Percentiles rank a stretch among this genome's conserved stretches.
Conservation (phyloP, 768 basidiomycete genomes). For the Amanita rubescens region DNA sequence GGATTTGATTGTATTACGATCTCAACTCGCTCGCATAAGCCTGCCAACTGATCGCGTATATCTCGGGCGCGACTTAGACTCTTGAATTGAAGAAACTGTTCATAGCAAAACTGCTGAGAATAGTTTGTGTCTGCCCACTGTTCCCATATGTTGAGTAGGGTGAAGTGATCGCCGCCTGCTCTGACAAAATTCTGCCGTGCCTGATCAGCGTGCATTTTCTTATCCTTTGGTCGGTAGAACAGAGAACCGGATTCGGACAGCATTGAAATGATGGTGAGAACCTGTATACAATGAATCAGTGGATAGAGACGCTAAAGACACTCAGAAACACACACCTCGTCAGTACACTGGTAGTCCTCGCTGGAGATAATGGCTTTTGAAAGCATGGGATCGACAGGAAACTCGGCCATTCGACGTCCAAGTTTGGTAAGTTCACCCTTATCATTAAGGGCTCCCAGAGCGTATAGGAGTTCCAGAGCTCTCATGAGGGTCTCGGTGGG, state of each 20-base stretch:
- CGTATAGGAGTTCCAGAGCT: constrained; percentile 89
- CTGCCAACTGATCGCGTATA: constrained; percentile 92
- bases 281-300: constrained; percentile 32
- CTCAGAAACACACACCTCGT: constrained; percentile 58
- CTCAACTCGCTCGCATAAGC: constrained; percentile 94
- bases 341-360: constrained; percentile 89
- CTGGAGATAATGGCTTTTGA: constrained; percentile 95
- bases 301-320: background rate
- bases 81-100: constrained; percentile 94
- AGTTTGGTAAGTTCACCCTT: constrained; percentile 96
- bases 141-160: constrained; percentile 95
- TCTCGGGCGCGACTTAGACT: constrained; percentile 90
- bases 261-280: constrained; percentile 96
- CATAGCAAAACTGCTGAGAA: constrained; percentile 94
- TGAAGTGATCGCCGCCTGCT: constrained; percentile 96
- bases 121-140: constrained; percentile 99
- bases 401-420: constrained; percentile 96
- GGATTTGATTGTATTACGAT: constrained; percentile 82
- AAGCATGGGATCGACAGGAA: constrained; percentile 97
- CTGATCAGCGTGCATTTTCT: constrained; percentile 95
- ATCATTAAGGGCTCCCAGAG: constrained; percentile 93
- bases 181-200: constrained; percentile 96
- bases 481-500: constrained; percentile 97
- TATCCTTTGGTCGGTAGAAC: constrained; percentile 97
- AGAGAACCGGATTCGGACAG: constrained; percentile 91